Percentiles rank a stretch among this genome's conserved stretches.
Evolutionary conservation across 2,329 filamentous ascomycete species (phyloP).

Genomic region (Passalora sequoiae): DNA sequence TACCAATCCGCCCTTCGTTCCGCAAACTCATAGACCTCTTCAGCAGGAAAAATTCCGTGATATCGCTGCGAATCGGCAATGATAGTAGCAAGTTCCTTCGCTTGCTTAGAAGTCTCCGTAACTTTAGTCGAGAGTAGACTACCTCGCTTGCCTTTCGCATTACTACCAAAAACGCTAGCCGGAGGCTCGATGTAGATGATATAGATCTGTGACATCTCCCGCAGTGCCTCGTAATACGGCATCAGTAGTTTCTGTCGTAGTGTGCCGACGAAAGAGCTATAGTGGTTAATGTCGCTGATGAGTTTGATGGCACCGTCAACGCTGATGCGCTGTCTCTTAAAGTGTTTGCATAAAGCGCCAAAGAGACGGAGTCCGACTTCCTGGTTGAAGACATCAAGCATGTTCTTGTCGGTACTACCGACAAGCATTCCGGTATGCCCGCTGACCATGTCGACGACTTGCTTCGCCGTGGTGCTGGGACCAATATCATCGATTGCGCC

Average conservation of each 20-base stretch:
- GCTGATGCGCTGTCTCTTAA: constrained; percentile 91
- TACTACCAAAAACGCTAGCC: constrained; percentile 22
- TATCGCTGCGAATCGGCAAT: constrained; percentile 91
- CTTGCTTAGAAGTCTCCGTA: constrained; percentile 59
- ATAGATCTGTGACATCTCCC: constrained; percentile 92
- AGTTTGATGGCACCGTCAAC: constrained; percentile 84
- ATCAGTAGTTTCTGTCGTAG: constrained; percentile 78
- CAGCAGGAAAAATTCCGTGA: constrained; percentile 83
- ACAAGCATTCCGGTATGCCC: constrained; percentile 89
- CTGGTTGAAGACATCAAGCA: constrained; percentile 97
- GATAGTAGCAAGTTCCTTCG: constrained; percentile 90
- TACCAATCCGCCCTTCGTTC: constrained; percentile 95
- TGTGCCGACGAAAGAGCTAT: constrained; percentile 76
- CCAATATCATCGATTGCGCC: constrained; percentile 53
- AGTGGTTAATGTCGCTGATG: constrained; percentile 94
- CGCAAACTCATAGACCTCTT: constrained; percentile 97
- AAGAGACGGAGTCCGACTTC: constrained; percentile 93
- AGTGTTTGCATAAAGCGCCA: constrained; percentile 87
- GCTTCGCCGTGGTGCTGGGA: constrained; percentile 70
- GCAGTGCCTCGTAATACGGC: constrained; percentile 83
- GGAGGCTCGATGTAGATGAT: constrained; percentile 59
- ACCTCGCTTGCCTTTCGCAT: constrained; percentile 21
- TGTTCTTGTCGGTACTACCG: constrained; percentile 94
- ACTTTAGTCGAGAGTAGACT: constrained; percentile 27
- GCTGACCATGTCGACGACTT: constrained; percentile 78